Evolutionary conservation across 73 alveolate genomes (phyloP).

Genomic region (Paramecium bursaria): DNA sequence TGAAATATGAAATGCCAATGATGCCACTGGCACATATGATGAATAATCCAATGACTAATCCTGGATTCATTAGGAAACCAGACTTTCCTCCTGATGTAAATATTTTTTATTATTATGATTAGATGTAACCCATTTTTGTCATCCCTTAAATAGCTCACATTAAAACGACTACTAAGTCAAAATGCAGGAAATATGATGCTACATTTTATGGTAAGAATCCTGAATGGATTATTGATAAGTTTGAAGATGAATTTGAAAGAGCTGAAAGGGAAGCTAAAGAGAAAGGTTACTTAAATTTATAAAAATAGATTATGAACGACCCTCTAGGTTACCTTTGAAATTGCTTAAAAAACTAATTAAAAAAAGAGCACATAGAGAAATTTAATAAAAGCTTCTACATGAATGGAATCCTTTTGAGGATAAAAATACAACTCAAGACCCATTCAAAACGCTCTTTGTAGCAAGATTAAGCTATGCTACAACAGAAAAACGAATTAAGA

Average conservation of each 20-base stretch:
- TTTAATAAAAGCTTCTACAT: neutral
- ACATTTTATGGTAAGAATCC: slow-evolving; percentile 41
- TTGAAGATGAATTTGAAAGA: slow-evolving; percentile 58
- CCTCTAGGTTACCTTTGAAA: neutral
- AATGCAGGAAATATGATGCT: slow-evolving; percentile 68
- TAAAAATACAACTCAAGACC: slow-evolving; percentile 69
- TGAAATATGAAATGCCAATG: slow-evolving; percentile 36
- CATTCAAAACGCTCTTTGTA: slow-evolving; percentile 91
- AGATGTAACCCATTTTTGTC: slow-evolving; percentile 52
- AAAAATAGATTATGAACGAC: slow-evolving; percentile 15
- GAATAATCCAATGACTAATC: slow-evolving; percentile 33
- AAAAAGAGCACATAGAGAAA: neutral
- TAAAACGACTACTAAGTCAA: slow-evolving; percentile 59
- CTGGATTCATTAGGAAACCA: slow-evolving; percentile 25
- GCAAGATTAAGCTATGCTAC: slow-evolving; percentile 84
- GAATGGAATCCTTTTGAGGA: slow-evolving; percentile 67
- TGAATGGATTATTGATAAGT: slow-evolving; percentile 60
- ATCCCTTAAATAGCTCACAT: slow-evolving; percentile 56
- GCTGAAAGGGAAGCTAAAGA: slow-evolving; percentile 58
- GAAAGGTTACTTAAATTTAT: slow-evolving; percentile 18
- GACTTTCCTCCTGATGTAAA: slow-evolving; percentile 56
- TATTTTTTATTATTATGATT: neutral
- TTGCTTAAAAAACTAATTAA: slow-evolving; percentile 8
- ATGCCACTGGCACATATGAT: slow-evolving; percentile 53
- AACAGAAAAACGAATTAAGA: slow-evolving; percentile 82